Base-by-base conservation (phyloP, 1,284 basidiomycete genomes). In the Ustilago hordei region DNA sequence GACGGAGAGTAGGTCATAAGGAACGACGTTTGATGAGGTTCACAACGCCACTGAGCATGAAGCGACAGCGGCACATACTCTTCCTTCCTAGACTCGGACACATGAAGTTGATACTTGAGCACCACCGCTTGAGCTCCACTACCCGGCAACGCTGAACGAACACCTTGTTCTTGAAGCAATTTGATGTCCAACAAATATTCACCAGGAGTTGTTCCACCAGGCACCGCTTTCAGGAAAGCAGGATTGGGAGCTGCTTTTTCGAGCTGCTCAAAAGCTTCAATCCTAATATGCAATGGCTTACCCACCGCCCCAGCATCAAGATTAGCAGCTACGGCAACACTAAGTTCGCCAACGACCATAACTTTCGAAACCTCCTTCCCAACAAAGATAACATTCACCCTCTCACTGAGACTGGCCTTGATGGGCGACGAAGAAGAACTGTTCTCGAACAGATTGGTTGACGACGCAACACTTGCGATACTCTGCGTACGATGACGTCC, bases 201-300 rank as follows among this genome's bases (percentile, higher is more conserved):
- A 31, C 89, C 88, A 9, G 83, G 71, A 2, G 23, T 61, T 9
- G 57, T 69, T 23, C 86, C 87, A 4, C 86, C 83, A 6, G 70
- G 57, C 0, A 88, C 81, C 28, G 88, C 84, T 9, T 84, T 69
- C 12, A 89, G 82, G 78, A 87, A 89, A 3, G 86, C 86, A 32
- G 89, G 87, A 76, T 90, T 89, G 8, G 89, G 89, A 7, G 88
- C 88, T 13, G 88, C 87, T 70, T 89, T 89, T 47, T 89, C 89
- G 31, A 89, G 80, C 43, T 84, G 79, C 68, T 89, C 88, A 64
- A 88, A 88, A 28, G 85, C 79, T 28, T 86, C 86, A 36, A 90
- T 75, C 6, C 87, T 85, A 55, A 90, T 82, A 65, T 87, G 87
- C 60, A 85, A 13, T 6, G 68, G 75, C 38, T 66, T 59, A 11